phyloP scores from a whole-genome alignment of 441 rosid genomes.

The Bocquillonia castaneifolia region DNA sequence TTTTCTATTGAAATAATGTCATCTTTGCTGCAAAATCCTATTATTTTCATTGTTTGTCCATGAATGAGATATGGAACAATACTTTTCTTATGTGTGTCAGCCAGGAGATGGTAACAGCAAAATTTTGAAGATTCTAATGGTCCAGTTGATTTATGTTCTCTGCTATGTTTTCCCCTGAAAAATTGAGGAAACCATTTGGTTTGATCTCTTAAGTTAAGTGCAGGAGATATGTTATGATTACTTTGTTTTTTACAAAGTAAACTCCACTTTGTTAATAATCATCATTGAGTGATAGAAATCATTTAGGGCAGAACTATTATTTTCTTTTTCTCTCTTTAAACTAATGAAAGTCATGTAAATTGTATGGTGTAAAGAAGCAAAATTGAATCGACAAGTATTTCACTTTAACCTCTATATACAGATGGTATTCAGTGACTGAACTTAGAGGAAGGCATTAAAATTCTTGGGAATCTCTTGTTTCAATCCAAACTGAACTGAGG shows the following conservation, averaged over 20 bases:
- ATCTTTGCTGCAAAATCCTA: neutral
- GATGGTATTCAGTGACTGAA: constrained; percentile 75
- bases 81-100: neutral
- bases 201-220: constrained; percentile 2
- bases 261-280: too few species aligned
- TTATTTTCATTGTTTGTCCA: neutral
- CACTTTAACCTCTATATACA: constrained; percentile 26
- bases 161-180: neutral
- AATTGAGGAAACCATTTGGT: neutral
- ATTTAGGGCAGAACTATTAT: too few species aligned
- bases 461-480: too few species aligned
- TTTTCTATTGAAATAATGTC: neutral
- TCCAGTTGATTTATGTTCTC: neutral
- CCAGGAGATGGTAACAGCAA: neutral
- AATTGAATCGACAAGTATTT: constrained; percentile 16
- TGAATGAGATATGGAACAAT: neutral
- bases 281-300: too few species aligned
- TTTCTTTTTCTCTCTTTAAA: neutral
- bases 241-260: too few species aligned
- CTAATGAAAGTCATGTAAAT: neutral
- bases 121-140: neutral
- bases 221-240: too few species aligned
- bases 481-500: constrained; percentile 65
- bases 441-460: too few species aligned
- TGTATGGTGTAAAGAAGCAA: neutral